phyloP scores from a whole-genome alignment of 2,329 filamentous ascomycete genomes.

The Cladosporium velox region DNA sequence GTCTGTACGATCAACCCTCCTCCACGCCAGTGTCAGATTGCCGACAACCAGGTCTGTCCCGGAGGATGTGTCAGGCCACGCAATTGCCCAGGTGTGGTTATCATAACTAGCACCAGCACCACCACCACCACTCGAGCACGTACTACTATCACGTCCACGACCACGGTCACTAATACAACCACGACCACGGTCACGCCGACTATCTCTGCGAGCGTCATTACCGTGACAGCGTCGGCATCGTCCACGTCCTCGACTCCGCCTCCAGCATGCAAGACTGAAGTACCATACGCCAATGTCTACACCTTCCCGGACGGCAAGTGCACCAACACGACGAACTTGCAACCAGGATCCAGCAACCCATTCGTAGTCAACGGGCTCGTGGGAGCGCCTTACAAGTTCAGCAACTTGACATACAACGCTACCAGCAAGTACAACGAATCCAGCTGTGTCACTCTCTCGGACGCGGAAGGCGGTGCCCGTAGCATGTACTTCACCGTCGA shows the following conservation, averaged over 20 bases:
- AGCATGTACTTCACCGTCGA: constrained; percentile 6
- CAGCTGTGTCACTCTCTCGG: background rate
- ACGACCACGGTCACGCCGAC: background rate
- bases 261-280: constrained; percentile 5
- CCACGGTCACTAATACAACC: background rate
- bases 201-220: background rate
- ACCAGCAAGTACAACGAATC: background rate
- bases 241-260: background rate
- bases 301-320: constrained; percentile 2
- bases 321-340: background rate
- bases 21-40: background rate
- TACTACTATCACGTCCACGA: background rate
- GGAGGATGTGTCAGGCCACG: background rate
- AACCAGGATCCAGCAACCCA: background rate
- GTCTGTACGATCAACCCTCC: background rate
- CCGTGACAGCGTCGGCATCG: background rate
- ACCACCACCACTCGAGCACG: background rate
- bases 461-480: background rate
- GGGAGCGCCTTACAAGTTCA: background rate
- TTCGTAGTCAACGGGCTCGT: background rate
- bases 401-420: background rate
- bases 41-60: background rate
- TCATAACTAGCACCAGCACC: background rate
- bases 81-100: background rate
- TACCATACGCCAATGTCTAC: constrained; percentile 1